phyloP scores from a whole-genome alignment of 1,139 yeast genomes.

The Protomyces gravidus region DNA sequence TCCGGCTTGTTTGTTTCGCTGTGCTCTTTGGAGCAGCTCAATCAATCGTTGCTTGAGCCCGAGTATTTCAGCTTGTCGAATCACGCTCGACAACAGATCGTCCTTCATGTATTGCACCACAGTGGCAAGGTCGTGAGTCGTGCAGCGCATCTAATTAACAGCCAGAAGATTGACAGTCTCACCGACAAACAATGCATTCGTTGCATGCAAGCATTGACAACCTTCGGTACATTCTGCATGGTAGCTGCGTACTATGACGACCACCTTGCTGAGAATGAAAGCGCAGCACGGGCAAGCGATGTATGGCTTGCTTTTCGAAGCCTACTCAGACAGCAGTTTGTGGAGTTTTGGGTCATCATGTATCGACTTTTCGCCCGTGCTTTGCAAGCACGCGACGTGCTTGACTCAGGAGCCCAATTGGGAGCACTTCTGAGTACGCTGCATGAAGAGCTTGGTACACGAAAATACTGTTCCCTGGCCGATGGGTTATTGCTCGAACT shows the following conservation, averaged over 20 bases:
- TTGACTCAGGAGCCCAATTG: slow-evolving; percentile 34
- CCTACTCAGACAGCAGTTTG: slow-evolving; percentile 53
- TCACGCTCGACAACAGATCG: not conserved
- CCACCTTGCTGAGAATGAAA: slow-evolving; percentile 39
- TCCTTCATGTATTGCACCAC: not conserved
- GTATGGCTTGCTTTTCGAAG: slow-evolving; percentile 42
- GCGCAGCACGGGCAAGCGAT: slow-evolving; percentile 39
- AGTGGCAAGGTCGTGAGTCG: not conserved
- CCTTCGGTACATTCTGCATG: not conserved
- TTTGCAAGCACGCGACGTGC: slow-evolving; percentile 34
- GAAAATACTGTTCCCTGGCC: slow-evolving; percentile 64
- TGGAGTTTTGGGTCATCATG: slow-evolving; percentile 46
- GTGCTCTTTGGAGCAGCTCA: not conserved
- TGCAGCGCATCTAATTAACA: not conserved
- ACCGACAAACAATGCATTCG: not conserved
- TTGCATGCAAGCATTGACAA: not conserved
- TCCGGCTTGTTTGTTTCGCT: not conserved
- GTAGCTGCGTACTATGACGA: slow-evolving; percentile 43
- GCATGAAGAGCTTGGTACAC: slow-evolving; percentile 69
- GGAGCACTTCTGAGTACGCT: slow-evolving; percentile 45
- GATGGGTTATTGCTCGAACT: slow-evolving; percentile 60
- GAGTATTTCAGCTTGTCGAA: not conserved
- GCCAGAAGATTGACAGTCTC: not conserved
- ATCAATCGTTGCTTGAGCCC: not conserved
- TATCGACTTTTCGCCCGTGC: slow-evolving; percentile 37